These are phyloP conservation scores for Bolboschoenoplectus hybrid DNA, from an alignment of 202 grass and related monocot genomes.

Conservation along the genomic window DNA sequence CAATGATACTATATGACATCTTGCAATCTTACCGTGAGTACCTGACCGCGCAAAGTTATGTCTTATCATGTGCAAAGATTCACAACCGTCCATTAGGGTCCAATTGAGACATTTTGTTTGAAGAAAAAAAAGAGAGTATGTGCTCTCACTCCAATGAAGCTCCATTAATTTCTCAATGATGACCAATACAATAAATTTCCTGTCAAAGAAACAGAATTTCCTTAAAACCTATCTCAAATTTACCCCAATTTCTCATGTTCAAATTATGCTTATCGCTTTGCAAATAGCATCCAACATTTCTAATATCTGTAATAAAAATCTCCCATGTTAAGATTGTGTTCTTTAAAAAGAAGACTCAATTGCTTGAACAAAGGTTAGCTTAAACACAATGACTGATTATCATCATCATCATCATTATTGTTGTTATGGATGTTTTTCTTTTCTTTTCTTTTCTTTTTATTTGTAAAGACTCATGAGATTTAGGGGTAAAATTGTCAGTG, in stretches of 20 bases:
- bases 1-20: not conserved
- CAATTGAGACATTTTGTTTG: not conserved
- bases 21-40: conserved; percentile 18
- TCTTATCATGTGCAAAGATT: conserved; percentile 16
- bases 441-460: not conserved
- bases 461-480: not conserved
- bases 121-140: not conserved
- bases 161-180: not conserved
- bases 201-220: conserved; percentile 25
- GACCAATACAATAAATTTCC: conserved; percentile 18
- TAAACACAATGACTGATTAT: not conserved
- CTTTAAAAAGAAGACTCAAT: not conserved
- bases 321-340: not conserved
- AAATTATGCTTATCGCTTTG: not conserved
- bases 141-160: not conserved
- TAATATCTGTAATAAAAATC: not conserved
- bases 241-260: not conserved
- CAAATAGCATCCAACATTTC: not conserved
- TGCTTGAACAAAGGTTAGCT: not conserved
- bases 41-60: not conserved
- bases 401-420: not conserved
- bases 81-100: not conserved
- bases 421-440: not conserved
- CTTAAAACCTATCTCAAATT: not conserved
- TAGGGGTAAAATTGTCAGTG: conserved; percentile 20